Conservation (phyloP, 768 basidiomycete genomes). For the Tricholoma sp. region DNA sequence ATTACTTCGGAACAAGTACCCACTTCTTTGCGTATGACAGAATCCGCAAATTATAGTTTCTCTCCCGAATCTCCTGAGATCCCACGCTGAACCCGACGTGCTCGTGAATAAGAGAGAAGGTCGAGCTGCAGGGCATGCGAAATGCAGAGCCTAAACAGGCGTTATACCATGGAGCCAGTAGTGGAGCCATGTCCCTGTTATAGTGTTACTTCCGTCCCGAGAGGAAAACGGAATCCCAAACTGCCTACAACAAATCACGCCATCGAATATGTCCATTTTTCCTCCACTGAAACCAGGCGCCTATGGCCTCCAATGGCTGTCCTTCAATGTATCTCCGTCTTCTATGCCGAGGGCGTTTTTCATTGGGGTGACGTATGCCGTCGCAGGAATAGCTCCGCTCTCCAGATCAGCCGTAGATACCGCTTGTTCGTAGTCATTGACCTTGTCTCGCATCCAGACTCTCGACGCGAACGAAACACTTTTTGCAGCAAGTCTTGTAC, state of each 20-base stretch:
- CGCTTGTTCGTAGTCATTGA: constrained; percentile 5
- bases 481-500: constrained; percentile 54
- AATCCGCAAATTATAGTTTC: constrained; percentile 6
- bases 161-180: constrained; percentile 10
- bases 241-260: constrained; percentile 12
- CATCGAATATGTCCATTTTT: constrained; percentile 7
- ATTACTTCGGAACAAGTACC: background rate
- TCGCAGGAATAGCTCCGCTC: constrained; percentile 12
- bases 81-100: constrained; percentile 12
- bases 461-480: constrained; percentile 43
- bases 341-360: constrained; percentile 21
- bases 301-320: constrained; percentile 5
- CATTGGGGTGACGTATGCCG: constrained; percentile 11
- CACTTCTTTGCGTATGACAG: constrained; percentile 10
- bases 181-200: constrained; percentile 4
- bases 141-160: constrained; percentile 8
- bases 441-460: constrained; percentile 23
- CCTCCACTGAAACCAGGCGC: background rate
- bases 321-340: constrained; percentile 7
- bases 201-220: constrained; percentile 1
- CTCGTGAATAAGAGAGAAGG: constrained; percentile 11
- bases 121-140: constrained; percentile 10
- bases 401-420: constrained; percentile 14
- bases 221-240: constrained; percentile 6
- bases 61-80: constrained; percentile 14